These are phyloP conservation scores for Omphalotus olearius DNA, from an alignment of 1,284 basidiomycete genomes.

Conservation along the genomic window DNA sequence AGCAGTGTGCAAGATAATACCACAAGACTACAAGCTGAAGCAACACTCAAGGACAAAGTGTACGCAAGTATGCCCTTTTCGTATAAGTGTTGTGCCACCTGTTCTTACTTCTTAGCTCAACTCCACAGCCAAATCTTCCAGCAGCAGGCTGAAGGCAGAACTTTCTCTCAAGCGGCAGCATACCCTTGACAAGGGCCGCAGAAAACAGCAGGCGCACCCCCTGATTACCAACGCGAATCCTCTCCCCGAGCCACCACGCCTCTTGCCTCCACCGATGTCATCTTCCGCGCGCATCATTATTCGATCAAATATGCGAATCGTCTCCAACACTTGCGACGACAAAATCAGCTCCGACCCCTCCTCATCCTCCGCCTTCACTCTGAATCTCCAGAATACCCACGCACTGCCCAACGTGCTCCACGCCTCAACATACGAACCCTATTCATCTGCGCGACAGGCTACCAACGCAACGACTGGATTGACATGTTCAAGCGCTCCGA, in stretches of 20 bases:
- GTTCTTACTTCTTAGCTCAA: slow-evolving; percentile 1
- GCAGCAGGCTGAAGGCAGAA: slow-evolving; percentile 25
- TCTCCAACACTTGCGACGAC: slow-evolving; percentile 27
- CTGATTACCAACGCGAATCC: slow-evolving; percentile 1
- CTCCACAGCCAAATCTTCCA: slow-evolving; percentile 15
- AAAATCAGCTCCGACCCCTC: no score
- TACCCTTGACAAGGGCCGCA: slow-evolving; percentile 12
- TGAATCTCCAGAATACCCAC: slow-evolving; percentile 36
- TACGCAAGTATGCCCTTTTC: slow-evolving; percentile 6
- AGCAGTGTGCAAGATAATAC: slow-evolving; percentile 9
- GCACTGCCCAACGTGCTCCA: slow-evolving; percentile 25
- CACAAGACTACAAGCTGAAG: slow-evolving; percentile 2
- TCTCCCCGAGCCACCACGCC: slow-evolving; percentile 6
- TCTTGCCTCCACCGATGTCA: neutral
- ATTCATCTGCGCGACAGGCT: slow-evolving; percentile 56
- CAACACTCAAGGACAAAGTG: slow-evolving; percentile 2
- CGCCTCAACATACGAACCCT: slow-evolving; percentile 41
- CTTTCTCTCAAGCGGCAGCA: slow-evolving; percentile 20
- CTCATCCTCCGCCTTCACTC: slow-evolving; percentile 22
- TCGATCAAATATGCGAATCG: slow-evolving; percentile 34
- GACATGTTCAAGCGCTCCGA: slow-evolving; percentile 41
- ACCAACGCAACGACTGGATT: slow-evolving; percentile 48
- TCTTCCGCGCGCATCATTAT: slow-evolving; percentile 37
- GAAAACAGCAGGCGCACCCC: neutral
- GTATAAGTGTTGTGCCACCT: neutral